Conservation (phyloP, 257 asterid genomes). For the Coffea canephora region DNA sequence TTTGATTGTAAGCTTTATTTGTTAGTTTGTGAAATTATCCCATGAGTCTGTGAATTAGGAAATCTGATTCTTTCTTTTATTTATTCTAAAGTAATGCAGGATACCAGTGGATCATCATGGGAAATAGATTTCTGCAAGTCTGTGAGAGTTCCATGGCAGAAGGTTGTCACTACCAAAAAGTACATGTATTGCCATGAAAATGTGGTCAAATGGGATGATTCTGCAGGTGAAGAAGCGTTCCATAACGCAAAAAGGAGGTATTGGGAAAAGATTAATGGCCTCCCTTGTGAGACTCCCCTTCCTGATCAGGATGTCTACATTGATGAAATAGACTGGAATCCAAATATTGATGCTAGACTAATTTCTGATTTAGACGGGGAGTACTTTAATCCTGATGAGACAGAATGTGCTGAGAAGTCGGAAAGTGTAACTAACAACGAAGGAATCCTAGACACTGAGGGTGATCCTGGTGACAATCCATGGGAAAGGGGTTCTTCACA, state of each 20-base stretch:
- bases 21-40: background rate
- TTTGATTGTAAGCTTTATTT: background rate
- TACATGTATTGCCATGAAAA: constrained; percentile 60
- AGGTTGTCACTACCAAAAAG: constrained; percentile 65
- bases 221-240: constrained; percentile 75
- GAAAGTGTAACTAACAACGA: constrained; percentile 27
- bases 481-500: constrained; percentile 49
- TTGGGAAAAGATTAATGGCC: constrained; percentile 60
- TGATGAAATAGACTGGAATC: constrained; percentile 74
- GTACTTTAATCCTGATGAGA: constrained; percentile 57
- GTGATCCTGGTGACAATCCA: constrained; percentile 37
- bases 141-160: constrained; percentile 62
- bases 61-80: constrained; percentile 11
- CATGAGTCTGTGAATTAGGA: background rate
- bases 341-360: constrained; percentile 57
- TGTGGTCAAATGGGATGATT: constrained; percentile 77
- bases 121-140: constrained; percentile 77
- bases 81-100: constrained; percentile 32
- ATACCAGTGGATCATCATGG: constrained; percentile 59
- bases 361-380: constrained; percentile 67
- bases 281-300: constrained; percentile 52
- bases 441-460: constrained; percentile 13
- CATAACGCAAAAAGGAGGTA: constrained; percentile 60
- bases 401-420: constrained; percentile 25
- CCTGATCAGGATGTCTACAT: constrained; percentile 65